Evolutionary conservation across 176 grass and related monocot genomes (phyloP).

Genomic region (Zoysia japonica): DNA sequence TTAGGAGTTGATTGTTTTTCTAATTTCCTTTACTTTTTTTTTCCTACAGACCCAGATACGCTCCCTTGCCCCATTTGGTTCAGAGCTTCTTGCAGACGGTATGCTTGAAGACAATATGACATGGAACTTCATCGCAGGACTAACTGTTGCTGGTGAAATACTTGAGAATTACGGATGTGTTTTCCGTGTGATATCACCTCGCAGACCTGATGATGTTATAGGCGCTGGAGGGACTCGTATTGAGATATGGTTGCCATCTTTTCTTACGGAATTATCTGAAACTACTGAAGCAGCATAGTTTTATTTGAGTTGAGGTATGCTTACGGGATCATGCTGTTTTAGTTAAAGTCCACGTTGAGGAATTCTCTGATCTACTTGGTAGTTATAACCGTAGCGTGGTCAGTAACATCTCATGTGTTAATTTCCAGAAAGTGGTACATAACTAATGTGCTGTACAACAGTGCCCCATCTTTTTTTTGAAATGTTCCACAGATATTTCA

Average conservation of each 20-base stretch:
- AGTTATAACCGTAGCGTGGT: background rate
- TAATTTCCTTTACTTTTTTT: background rate
- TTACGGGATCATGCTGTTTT: background rate
- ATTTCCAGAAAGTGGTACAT: constrained; percentile 7
- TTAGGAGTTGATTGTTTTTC: background rate
- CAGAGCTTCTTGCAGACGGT: constrained; percentile 54
- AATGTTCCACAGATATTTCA: background rate
- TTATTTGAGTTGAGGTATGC: constrained; percentile 9
- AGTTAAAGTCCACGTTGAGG: background rate
- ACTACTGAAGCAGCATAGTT: background rate
- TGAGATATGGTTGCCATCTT: constrained; percentile 76
- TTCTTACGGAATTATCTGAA: constrained; percentile 29
- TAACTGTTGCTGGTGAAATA: constrained; percentile 71
- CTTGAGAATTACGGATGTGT: constrained; percentile 75
- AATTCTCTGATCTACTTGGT: background rate
- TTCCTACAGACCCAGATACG: constrained; percentile 64
- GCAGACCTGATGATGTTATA: constrained; percentile 47
- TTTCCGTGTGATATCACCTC: constrained; percentile 70
- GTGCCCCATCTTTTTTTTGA: background rate
- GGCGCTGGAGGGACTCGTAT: constrained; percentile 60
- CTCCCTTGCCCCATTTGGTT: constrained; percentile 68
- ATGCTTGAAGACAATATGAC: constrained; percentile 80
- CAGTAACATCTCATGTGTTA: constrained; percentile 11
- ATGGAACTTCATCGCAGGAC: constrained; percentile 77
- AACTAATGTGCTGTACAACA: background rate